These are phyloP conservation scores for Echeveria elegans DNA, from an alignment of 164 flowering plant species.

Conservation along the genomic window DNA sequence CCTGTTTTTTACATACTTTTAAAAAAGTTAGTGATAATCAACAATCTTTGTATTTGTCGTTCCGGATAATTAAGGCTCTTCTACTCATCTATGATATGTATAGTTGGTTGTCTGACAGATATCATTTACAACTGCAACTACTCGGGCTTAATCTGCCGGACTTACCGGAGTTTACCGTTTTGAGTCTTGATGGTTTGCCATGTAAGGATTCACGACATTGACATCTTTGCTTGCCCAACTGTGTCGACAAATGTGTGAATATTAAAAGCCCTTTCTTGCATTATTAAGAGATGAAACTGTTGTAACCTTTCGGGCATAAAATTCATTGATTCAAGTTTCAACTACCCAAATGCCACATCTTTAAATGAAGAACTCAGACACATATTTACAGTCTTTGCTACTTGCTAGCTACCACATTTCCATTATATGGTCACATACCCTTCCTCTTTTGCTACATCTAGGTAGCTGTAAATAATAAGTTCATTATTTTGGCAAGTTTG, in stretches of 20 bases:
- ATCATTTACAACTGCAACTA: neutral
- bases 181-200: neutral
- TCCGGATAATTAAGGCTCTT: too few species aligned
- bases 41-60: neutral
- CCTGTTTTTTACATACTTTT: too few species aligned
- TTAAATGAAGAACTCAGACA: neutral
- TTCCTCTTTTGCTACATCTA: neutral
- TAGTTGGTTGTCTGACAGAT: neutral
- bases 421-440: neutral
- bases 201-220: neutral
- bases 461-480: constrained; percentile 1
- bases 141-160: neutral
- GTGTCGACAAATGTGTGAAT: neutral
- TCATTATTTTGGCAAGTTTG: neutral
- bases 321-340: neutral
- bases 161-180: neutral
- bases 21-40: neutral
- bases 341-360: neutral
- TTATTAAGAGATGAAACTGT: neutral
- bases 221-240: neutral
- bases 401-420: neutral
- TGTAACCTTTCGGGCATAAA: neutral
- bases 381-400: neutral
- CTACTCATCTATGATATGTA: constrained; percentile 11
- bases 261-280: neutral